Conservation (phyloP, 352 stramenopile species). For the Pythium coloratum region DNA sequence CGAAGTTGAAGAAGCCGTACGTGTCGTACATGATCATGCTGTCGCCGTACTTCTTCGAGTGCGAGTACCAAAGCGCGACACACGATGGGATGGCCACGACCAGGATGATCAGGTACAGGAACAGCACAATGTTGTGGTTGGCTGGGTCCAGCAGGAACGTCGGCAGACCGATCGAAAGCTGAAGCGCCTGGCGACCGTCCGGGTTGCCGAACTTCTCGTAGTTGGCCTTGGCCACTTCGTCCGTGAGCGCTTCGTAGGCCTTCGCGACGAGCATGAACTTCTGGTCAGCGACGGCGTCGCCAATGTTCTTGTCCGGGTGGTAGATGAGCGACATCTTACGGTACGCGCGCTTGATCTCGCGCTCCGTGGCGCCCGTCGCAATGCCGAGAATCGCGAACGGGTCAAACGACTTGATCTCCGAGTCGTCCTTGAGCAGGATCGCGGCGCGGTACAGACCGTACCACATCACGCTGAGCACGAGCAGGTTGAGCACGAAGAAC, state of each 20-base stretch:
- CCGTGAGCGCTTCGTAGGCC: conserved; percentile 95
- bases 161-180: conserved; percentile 95
- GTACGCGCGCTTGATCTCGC: conserved; percentile 96
- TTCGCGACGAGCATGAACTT: conserved; percentile 99
- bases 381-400: conserved; percentile 97
- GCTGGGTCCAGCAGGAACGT: conserved; percentile 96
- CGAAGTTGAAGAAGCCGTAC: conserved; percentile 98
- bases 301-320: conserved; percentile 97
- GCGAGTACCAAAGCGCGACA: conserved; percentile 94
- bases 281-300: conserved; percentile 95
- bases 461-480: conserved; percentile 73
- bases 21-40: conserved; percentile 99
- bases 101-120: conserved; percentile 98
- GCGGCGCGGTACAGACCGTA: conserved; percentile 90
- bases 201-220: conserved; percentile 99
- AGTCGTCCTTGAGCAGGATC: conserved; percentile 92
- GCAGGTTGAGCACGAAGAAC: conserved; percentile 72
- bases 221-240: conserved; percentile 96
- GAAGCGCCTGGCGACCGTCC: conserved; percentile 97
- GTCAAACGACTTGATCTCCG: conserved; percentile 98
- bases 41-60: conserved; percentile 98
- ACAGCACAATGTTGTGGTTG: conserved; percentile 98
- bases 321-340: conserved; percentile 92
- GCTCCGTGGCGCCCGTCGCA: conserved; percentile 84
- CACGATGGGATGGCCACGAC: conserved; percentile 97